Conservation (phyloP, 2,329 filamentous ascomycete species). For the Fusarium illudens region DNA sequence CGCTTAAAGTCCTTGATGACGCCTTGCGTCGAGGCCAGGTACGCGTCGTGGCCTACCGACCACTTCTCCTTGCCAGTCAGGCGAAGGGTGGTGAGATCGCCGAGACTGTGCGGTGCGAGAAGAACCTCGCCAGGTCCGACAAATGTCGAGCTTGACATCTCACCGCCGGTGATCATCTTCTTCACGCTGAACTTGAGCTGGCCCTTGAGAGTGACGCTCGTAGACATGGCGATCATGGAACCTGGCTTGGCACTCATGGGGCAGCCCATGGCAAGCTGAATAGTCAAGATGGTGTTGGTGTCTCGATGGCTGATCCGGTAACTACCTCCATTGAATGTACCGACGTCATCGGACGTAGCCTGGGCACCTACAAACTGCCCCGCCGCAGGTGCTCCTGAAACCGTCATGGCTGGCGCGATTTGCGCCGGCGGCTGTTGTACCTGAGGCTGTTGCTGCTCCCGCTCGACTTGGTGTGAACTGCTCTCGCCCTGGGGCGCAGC, state of each 20-base stretch:
- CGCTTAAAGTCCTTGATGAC: slow-evolving; percentile 87
- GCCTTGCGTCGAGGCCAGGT: slow-evolving; percentile 86
- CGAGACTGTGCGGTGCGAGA: slow-evolving; percentile 79
- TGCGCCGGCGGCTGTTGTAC: slow-evolving; percentile 34
- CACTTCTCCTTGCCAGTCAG: slow-evolving; percentile 77
- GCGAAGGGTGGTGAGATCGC: slow-evolving; percentile 84
- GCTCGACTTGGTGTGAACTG: slow-evolving; percentile 43
- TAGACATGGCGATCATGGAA: slow-evolving; percentile 94
- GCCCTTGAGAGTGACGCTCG: slow-evolving; percentile 84
- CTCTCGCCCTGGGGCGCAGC: slow-evolving; percentile 33
- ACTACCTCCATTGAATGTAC: slow-evolving; percentile 96
- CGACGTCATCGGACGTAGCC: slow-evolving; percentile 80
- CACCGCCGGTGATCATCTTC: slow-evolving; percentile 85
- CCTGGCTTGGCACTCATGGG: slow-evolving; percentile 84
- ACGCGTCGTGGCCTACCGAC: slow-evolving; percentile 87
- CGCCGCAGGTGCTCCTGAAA: slow-evolving; percentile 52
- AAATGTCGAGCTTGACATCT: slow-evolving; percentile 80
- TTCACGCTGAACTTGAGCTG: slow-evolving; percentile 87
- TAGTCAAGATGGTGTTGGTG: slow-evolving; percentile 85
- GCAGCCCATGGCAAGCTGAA: slow-evolving; percentile 90
- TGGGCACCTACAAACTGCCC: slow-evolving; percentile 70
- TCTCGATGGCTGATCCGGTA: slow-evolving; percentile 94
- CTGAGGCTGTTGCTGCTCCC: slow-evolving; percentile 37
- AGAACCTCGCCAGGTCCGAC: slow-evolving; percentile 92
- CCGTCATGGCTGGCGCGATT: slow-evolving; percentile 45